Conservation (phyloP, 2,329 filamentous ascomycete species). For the Aspergillus sp. region DNA sequence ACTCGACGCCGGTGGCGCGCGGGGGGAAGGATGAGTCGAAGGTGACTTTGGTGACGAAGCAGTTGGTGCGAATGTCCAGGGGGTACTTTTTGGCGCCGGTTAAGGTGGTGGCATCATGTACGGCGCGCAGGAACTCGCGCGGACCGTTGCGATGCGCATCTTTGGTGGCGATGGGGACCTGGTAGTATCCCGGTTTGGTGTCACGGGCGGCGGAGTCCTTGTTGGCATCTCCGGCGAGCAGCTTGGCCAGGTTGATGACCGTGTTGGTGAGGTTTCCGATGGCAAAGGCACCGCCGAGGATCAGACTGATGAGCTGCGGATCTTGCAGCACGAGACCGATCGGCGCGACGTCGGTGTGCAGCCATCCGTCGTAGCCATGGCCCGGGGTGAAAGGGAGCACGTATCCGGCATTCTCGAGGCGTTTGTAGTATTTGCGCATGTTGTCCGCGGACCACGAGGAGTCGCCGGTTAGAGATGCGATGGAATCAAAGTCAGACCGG, state of each 20-base stretch:
- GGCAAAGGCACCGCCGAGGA: conserved; percentile 53
- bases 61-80: conserved; percentile 55
- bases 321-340: conserved; percentile 54
- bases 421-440: conserved; percentile 58
- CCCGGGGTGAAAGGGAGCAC: conserved; percentile 42
- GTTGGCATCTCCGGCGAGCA: conserved; percentile 55
- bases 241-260: conserved; percentile 44
- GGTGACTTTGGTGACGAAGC: conserved; percentile 46
- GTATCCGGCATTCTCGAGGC: conserved; percentile 57
- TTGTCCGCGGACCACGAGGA: conserved; percentile 56
- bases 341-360: conserved; percentile 29
- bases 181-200: conserved; percentile 51
- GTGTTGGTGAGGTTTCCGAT: conserved; percentile 49
- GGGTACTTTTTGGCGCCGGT: conserved; percentile 47
- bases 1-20: conserved; percentile 51
- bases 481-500: conserved; percentile 59
- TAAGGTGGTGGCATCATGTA: conserved; percentile 23
- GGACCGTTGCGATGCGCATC: conserved; percentile 27
- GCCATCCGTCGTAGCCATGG: conserved; percentile 42
- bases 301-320: conserved; percentile 53
- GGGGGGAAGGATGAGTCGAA: conserved; percentile 44
- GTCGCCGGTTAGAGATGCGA: conserved; percentile 61
- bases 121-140: conserved; percentile 44
- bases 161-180: conserved; percentile 55
- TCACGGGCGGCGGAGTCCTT: conserved; percentile 49